phyloP scores from a whole-genome alignment of 305 asterid species.

The Fraxinus nigra region DNA sequence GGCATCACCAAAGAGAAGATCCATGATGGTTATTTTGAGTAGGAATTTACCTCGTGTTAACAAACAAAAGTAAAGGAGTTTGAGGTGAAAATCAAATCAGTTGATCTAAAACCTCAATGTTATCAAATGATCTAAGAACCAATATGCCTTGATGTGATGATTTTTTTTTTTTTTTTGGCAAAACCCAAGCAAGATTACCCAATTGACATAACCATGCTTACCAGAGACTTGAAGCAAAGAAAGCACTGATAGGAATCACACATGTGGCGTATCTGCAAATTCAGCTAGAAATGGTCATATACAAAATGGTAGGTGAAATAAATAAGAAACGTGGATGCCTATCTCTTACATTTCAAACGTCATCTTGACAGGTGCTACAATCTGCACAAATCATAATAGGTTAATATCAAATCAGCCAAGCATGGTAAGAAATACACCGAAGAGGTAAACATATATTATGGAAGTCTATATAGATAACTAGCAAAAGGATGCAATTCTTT shows the following conservation, averaged over 20 bases:
- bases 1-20: neutral
- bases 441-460: neutral
- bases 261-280: conserved; percentile 85
- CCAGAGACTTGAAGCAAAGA: conserved; percentile 91
- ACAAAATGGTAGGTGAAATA: conserved; percentile 20
- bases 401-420: conserved; percentile 12
- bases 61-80: neutral
- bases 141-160: neutral
- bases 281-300: conserved; percentile 22
- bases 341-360: conserved; percentile 88
- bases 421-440: neutral
- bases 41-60: neutral
- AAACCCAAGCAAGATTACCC: conserved; percentile 12
- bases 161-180: neutral
- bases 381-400: conserved; percentile 47
- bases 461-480: neutral
- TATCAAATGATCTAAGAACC: neutral
- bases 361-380: conserved; percentile 95
- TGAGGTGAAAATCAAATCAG: neutral
- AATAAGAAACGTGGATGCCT: conserved; percentile 22
- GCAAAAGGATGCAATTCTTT: conserved; percentile 6
- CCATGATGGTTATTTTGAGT: neutral
- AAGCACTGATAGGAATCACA: conserved; percentile 93
- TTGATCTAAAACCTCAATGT: conserved; percentile 10
- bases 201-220: conserved; percentile 37